Conservation (phyloP, 2,329 filamentous ascomycete species). For the Penicillium sp. region DNA sequence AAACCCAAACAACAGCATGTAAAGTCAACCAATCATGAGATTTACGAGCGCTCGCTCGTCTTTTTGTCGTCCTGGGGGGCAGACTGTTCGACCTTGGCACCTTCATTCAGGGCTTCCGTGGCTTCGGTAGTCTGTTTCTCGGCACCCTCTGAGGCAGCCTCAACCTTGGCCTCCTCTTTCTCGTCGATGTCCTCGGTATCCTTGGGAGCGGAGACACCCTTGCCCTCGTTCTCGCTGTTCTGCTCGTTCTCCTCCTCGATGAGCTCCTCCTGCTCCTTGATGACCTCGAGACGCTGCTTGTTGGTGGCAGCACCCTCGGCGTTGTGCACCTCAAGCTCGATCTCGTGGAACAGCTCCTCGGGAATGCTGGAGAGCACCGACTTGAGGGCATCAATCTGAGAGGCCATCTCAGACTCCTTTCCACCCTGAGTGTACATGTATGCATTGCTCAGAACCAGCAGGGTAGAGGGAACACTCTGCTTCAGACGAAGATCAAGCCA, state of each 20-base stretch:
- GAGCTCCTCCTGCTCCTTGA: conserved; percentile 97
- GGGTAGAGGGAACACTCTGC: conserved; percentile 92
- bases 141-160: conserved; percentile 40
- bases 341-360: conserved; percentile 98
- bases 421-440: conserved; percentile 83
- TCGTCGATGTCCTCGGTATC: conserved; percentile 94
- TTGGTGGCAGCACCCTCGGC: conserved; percentile 97
- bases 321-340: conserved; percentile 95
- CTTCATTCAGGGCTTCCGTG: conserved; percentile 42
- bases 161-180: conserved; percentile 65
- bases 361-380: conserved; percentile 92
- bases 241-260: conserved; percentile 97
- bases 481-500: conserved; percentile 93
- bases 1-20: too few species aligned
- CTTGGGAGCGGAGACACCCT: conserved; percentile 70
- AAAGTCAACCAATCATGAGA: conserved; percentile 10
- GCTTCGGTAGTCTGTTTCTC: conserved; percentile 48
- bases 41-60: conserved; percentile 20
- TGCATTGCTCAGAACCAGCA: conserved; percentile 92
- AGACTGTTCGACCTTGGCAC: conserved; percentile 36
- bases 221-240: conserved; percentile 73
- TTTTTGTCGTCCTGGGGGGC: conserved; percentile 29
- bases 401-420: conserved; percentile 77
- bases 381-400: conserved; percentile 88
- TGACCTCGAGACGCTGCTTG: conserved; percentile 95